Conservation (phyloP, 441 rosid species). For the Adansonia rubrostipa region DNA sequence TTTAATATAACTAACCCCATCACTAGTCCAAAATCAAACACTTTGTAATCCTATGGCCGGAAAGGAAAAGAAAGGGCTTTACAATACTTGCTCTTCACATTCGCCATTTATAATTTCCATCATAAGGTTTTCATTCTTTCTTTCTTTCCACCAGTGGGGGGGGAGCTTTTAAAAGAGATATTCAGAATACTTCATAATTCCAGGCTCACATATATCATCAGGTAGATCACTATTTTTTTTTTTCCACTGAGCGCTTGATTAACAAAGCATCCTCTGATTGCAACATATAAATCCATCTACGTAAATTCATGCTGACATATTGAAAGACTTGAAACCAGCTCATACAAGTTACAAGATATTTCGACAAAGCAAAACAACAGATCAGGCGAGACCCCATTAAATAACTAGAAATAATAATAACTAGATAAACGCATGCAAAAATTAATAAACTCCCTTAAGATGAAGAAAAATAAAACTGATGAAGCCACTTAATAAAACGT, state of each 20-base stretch:
- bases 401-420: not conserved
- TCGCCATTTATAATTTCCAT: not conserved
- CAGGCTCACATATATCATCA: not conserved
- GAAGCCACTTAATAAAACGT: not conserved
- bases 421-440: not conserved
- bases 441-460: not conserved
- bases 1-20: not conserved
- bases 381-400: not conserved
- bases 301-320: not conserved
- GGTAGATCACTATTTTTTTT: not conserved
- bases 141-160: not conserved
- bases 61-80: not conserved
- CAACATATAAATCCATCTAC: no score
- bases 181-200: not conserved
- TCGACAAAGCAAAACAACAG: not conserved
- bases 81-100: not conserved
- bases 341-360: not conserved
- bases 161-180: not conserved
- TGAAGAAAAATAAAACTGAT: constrained; percentile 4
- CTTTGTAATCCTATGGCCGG: not conserved
- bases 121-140: not conserved
- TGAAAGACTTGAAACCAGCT: not conserved
- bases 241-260: no score
- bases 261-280: not conserved
- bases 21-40: not conserved